Base-by-base conservation (phyloP, 495 filamentous ascomycete species). In the Tetracladium setigerum region DNA sequence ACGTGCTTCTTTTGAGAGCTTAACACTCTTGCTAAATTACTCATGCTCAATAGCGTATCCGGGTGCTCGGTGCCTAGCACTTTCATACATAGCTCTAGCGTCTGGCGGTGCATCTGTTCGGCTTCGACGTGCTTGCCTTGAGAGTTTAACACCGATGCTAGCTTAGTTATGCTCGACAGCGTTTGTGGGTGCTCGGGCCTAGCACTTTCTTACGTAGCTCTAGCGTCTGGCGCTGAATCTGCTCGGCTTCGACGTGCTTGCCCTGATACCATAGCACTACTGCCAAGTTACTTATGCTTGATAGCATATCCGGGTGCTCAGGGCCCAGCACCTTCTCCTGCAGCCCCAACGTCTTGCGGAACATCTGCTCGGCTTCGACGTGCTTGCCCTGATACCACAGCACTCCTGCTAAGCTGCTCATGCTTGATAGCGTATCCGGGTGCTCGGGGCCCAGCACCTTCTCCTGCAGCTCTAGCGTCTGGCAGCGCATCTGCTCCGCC, bases 241-340 rank as follows among this genome's bases (percentile, higher is more conserved):
- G 18, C 39, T 62, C 56, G 1, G 67, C 66, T 31, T 69, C 65
- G 39, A 61, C 33, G 43, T 59, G 61, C 16, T 59, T 57, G 4
- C 62, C 59, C 18, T 58, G 53, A n/a, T 34, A 19, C 8, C 49
- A 13, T 3, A 63, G 47, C 15, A 62, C 7, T 7, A 52, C 45
- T 5, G 54, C 57, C 27, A 62, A 53, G 39, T 33, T 61, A 32
- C 47, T 47, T 50, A 58, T 56, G 51, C 36, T 64, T 4, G 5
- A 33, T 10, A 53, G 44, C 38, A 13, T 65, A 35, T 43, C 15
- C 12, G 55, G 50, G 53, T 67, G 53, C 30, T 64, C 49, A 24
- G 35, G 34, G 9, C 64, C 62, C 8, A 66, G 52, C 22, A 50
- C 54, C 38, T 51, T 44, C 49, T 66, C 61, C 15, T 58, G 30